These are phyloP conservation scores for Boletus sp. DNA, from an alignment of 768 basidiomycete species.

Conservation along the genomic window DNA sequence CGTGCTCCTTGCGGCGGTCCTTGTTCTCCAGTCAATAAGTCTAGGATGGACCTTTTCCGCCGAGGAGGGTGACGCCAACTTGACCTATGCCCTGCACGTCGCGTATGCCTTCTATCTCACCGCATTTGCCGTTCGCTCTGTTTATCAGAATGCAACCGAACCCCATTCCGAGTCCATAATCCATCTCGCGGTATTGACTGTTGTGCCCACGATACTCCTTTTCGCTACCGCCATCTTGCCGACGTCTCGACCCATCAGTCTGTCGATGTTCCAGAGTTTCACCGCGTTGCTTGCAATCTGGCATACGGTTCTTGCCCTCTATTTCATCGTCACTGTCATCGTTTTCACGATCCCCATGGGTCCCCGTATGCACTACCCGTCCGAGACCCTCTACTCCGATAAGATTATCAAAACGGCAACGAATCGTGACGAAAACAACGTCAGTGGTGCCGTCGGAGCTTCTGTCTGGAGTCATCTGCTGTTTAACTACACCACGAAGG, in stretches of 20 bases:
- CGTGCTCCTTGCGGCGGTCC: conserved; percentile 42
- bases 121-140: conserved; percentile 48
- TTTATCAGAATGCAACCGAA: conserved; percentile 43
- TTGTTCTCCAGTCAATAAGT: conserved; percentile 50
- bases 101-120: conserved; percentile 61
- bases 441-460: conserved; percentile 58
- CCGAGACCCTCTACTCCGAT: conserved; percentile 71
- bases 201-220: conserved; percentile 46
- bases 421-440: conserved; percentile 69
- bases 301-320: conserved; percentile 52
- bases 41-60: conserved; percentile 48
- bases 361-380: conserved; percentile 71
- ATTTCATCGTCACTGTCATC: conserved; percentile 44
- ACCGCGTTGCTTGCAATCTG: conserved; percentile 40
- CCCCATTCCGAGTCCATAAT: conserved; percentile 49
- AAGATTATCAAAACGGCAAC: conserved; percentile 61
- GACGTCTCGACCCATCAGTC: conserved; percentile 35
- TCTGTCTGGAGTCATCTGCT: conserved; percentile 48
- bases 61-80: conserved; percentile 31
- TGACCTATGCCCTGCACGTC: conserved; percentile 45
- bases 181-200: conserved; percentile 60
- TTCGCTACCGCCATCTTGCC: conserved; percentile 59
- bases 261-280: conserved; percentile 23
- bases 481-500: conserved; percentile 88
- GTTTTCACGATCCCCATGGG: conserved; percentile 60